Conservation (phyloP, 352 stramenopile genomes). For the Plasmopara halstedii region DNA sequence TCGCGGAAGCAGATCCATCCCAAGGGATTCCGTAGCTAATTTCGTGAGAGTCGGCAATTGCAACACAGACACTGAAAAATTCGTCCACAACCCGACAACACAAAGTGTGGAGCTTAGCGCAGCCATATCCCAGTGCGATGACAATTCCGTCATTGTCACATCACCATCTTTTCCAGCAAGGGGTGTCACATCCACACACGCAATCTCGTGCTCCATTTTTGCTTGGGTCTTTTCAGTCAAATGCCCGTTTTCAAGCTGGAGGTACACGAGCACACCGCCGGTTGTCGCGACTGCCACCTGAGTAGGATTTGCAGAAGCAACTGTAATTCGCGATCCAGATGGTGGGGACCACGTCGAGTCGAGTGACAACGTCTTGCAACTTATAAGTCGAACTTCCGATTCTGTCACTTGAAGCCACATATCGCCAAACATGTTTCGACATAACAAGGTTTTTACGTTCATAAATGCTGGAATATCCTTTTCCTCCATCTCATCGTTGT, state of each 20-base stretch:
- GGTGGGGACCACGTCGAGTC: constrained; percentile 76
- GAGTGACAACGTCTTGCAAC: constrained; percentile 49
- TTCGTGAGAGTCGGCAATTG: constrained; percentile 70
- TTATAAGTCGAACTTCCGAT: constrained; percentile 84
- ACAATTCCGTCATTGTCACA: constrained; percentile 45
- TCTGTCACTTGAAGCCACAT: constrained; percentile 93
- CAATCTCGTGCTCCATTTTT: constrained; percentile 91
- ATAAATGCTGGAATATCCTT: constrained; percentile 81
- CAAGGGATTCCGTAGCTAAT: constrained; percentile 56
- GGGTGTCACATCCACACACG: constrained; percentile 88
- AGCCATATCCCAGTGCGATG: constrained; percentile 50
- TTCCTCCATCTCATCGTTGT: constrained; percentile 89
- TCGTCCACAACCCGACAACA: constrained; percentile 89
- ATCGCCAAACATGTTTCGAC: constrained; percentile 87
- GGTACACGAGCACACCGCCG: constrained; percentile 86
- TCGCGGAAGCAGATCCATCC: constrained; percentile 77
- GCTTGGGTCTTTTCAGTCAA: constrained; percentile 57
- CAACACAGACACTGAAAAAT: constrained; percentile 88
- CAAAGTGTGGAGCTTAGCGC: constrained; percentile 53
- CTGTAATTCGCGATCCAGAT: constrained; percentile 58
- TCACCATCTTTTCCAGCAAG: constrained; percentile 39
- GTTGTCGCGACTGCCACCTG: constrained; percentile 90
- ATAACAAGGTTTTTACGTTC: constrained; percentile 89
- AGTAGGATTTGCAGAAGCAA: constrained; percentile 81
- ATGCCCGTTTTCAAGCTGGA: constrained; percentile 62